Base-by-base conservation (phyloP, 176 grass and related monocot species). In the Lolium multiflorum region DNA sequence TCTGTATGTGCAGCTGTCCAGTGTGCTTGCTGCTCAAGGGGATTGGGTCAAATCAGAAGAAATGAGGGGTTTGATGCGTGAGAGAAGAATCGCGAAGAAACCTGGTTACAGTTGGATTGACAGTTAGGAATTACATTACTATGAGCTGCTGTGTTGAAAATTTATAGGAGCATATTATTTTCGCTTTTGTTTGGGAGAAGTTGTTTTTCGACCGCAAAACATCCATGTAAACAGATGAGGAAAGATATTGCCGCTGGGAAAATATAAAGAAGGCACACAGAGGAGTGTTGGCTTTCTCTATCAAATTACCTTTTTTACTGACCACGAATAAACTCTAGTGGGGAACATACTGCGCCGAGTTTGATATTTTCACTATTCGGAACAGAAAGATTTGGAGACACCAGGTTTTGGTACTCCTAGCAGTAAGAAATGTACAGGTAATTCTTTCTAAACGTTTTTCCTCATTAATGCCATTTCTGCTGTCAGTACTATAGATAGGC, bases 61-160 rank as follows among this genome's bases (percentile, higher is more conserved):
- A 74, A 79, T 95, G 88, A 95, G 93, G 28, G 66, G 73, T 64
- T 64, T 95, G 71, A 95, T 95, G 90, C 76, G 49, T 78, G 56
- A 92, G 11, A 90, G 83, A 84, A 83, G 57, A 58, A 85, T 95
- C 44, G 68, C 25, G 13, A 95, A 95, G 83, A 87, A 84, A 71
- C 86, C 93, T 92, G 93, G 86, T 38, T 84, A 41, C 52, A 92
- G 90, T 85, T 95, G 90, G 93, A 87, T 95, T 84, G 88, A 95
- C 17, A 77, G 47, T 69, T 93, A 83, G 25, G 54, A 78, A 71
- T 62, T 54, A 26, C 39, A 44, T 28, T 31, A 51, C 16, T 64
- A 20, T 41, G 13, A 61, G 51, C 31, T 70, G 11, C 58, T 79
- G 14, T 59, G 51, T 58, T 71, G 50, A 71, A 71, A 80, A 82